A percentile compares a stretch with the other conserved stretches of the same genome.
phyloP scores from a whole-genome alignment of 441 rosid species.

The Caryocar brasiliense region DNA sequence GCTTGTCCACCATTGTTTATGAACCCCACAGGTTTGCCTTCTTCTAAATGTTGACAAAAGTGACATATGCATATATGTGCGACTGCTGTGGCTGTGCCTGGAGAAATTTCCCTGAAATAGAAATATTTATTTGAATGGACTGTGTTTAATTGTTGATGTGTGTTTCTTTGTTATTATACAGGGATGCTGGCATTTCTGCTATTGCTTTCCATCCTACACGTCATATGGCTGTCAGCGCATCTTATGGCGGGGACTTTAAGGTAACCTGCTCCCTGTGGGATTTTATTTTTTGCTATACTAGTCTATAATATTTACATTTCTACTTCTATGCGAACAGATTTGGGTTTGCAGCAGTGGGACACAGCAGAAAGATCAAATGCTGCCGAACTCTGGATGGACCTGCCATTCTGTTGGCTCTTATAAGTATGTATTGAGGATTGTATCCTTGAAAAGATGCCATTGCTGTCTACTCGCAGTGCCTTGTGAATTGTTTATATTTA shows the following conservation, averaged over 20 bases:
- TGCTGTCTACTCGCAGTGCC: too few species aligned
- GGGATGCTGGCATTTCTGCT: constrained; percentile 76
- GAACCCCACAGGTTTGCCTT: constrained; percentile 80
- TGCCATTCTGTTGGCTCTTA: constrained; percentile 91
- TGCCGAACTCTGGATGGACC: constrained; percentile 57
- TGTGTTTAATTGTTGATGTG: not conserved
- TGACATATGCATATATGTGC: not conserved
- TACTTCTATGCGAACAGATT: constrained; percentile 31
- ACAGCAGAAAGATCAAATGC: constrained; percentile 28
- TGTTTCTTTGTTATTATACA: constrained; percentile 17
- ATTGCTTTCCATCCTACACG: constrained; percentile 67
- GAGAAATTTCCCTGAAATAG: not conserved
- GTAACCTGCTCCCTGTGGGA: constrained; percentile 27
- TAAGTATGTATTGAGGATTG: constrained; percentile 40
- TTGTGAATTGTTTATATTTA: too few species aligned
- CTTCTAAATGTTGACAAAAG: not conserved
- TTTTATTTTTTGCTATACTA: not conserved
- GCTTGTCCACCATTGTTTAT: constrained; percentile 69
- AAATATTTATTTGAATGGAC: not conserved
- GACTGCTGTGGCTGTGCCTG: not conserved
- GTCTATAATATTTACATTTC: constrained; percentile 1
- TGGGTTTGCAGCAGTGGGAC: constrained; percentile 57
- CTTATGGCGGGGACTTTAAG: constrained; percentile 91
- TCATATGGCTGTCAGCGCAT: constrained; percentile 71
- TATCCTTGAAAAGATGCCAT: too few species aligned